Percentiles rank a stretch among this genome's conserved stretches.
Evolutionary conservation across 1,284 basidiomycete genomes (phyloP).

Genomic region (Cryptococcus jaspeensis): DNA sequence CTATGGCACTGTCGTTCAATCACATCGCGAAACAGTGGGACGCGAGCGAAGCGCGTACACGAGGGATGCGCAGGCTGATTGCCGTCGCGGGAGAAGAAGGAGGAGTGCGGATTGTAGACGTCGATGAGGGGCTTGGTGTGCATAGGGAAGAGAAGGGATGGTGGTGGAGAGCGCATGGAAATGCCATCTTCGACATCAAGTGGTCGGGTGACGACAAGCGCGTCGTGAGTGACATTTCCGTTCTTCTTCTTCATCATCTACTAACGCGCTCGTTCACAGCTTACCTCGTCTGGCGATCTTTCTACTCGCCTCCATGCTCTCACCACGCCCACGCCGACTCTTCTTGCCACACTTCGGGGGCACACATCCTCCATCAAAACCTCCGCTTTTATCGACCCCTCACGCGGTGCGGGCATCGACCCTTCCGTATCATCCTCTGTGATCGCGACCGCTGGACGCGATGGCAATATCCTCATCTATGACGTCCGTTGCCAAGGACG

Average conservation of each 20-base stretch:
- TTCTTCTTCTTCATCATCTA: not conserved
- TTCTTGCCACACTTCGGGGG: constrained; percentile 38
- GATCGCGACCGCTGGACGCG: constrained; percentile 46
- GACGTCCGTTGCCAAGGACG: constrained; percentile 45
- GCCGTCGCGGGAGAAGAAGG: constrained; percentile 47
- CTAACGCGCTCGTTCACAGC: constrained; percentile 21
- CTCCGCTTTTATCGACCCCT: constrained; percentile 39
- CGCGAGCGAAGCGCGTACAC: constrained; percentile 17
- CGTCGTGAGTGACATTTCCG: constrained; percentile 32
- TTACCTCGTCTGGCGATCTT: constrained; percentile 49
- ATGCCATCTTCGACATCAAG: constrained; percentile 73
- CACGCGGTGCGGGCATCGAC: constrained; percentile 13
- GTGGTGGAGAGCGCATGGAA: constrained; percentile 61
- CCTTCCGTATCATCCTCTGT: constrained; percentile 24
- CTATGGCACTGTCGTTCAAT: constrained; percentile 38
- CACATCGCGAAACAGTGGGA: constrained; percentile 28
- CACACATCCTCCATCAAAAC: constrained; percentile 50
- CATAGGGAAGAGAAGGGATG: constrained; percentile 31
- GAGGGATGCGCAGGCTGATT: constrained; percentile 27
- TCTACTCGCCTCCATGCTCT: constrained; percentile 41
- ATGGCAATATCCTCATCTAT: constrained; percentile 52
- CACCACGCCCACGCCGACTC: constrained; percentile 19
- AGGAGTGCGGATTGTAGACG: constrained; percentile 38
- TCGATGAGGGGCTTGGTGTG: constrained; percentile 29
- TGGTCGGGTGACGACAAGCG: constrained; percentile 66